phyloP scores from a whole-genome alignment of 768 basidiomycete species.

The Rubroboletus pulcherrimus region DNA sequence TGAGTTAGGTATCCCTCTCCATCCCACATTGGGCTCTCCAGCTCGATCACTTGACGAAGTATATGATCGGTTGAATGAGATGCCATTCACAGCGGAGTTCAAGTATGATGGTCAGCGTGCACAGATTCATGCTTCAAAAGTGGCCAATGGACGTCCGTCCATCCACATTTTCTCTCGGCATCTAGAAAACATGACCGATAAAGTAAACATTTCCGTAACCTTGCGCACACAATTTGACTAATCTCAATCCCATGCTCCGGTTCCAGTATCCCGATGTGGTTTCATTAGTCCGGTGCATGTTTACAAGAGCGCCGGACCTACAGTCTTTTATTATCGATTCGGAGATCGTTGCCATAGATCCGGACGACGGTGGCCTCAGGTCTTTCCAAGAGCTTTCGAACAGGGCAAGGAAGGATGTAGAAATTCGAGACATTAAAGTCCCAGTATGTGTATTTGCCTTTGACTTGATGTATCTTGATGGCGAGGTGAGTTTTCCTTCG shows the following conservation, averaged over 20 bases:
- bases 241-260: constrained; percentile 14
- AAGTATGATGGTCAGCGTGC: constrained; percentile 90
- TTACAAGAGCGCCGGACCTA: constrained; percentile 40
- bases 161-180: constrained; percentile 84
- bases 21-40: constrained; percentile 84
- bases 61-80: constrained; percentile 62
- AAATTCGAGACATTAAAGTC: constrained; percentile 68
- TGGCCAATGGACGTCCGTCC: constrained; percentile 23
- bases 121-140: constrained; percentile 60
- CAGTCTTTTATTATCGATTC: constrained; percentile 75
- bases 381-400: constrained; percentile 88
- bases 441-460: constrained; percentile 83
- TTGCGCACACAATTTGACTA: background rate
- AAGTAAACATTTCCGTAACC: constrained; percentile 40
- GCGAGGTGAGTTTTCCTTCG: constrained; percentile 49
- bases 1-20: constrained; percentile 69
- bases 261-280: constrained; percentile 79
- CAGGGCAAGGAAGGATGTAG: constrained; percentile 79
- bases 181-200: constrained; percentile 89
- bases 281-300: constrained; percentile 49
- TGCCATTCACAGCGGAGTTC: constrained; percentile 80
- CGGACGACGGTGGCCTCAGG: constrained; percentile 53
- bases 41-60: constrained; percentile 80
- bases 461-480: constrained; percentile 85
- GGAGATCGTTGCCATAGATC: constrained; percentile 85